A percentile compares a stretch with the other conserved stretches of the same genome.
Evolutionary conservation across 2,329 filamentous ascomycete genomes (phyloP).

Genomic region (Phialemoniopsis sp.): DNA sequence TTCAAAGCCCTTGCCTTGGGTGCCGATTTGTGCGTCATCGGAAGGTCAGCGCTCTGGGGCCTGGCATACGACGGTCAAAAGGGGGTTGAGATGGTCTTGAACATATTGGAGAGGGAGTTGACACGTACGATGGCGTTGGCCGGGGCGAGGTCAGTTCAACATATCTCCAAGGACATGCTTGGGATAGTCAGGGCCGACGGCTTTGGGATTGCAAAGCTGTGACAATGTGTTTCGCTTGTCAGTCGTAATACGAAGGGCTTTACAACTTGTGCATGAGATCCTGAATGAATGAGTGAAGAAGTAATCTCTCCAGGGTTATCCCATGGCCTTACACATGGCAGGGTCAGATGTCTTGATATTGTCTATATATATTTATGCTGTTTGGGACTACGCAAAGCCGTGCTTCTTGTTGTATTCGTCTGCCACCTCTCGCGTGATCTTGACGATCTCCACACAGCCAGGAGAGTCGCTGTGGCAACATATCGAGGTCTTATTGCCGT

Average conservation of each 20-base stretch:
- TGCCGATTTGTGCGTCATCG: background rate
- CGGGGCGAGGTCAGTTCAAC: conserved; percentile 3
- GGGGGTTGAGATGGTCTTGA: conserved; percentile 4
- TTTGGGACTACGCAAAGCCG: too few species aligned
- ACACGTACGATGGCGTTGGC: conserved; percentile 8
- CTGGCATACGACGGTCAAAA: background rate
- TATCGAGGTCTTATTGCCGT: conserved; percentile 34
- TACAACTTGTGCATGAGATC: too few species aligned
- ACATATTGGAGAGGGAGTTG: conserved; percentile 9
- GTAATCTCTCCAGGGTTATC: too few species aligned
- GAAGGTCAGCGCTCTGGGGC: background rate
- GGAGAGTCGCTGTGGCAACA: conserved; percentile 44
- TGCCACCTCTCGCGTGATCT: conserved; percentile 28
- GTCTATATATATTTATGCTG: too few species aligned
- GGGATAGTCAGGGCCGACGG: conserved; percentile 4
- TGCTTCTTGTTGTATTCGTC: conserved; percentile 39
- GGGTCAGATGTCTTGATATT: too few species aligned
- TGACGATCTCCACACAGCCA: conserved; percentile 36
- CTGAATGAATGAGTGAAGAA: too few species aligned
- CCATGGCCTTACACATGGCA: too few species aligned
- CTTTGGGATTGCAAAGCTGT: conserved; percentile 9
- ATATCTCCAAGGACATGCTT: conserved; percentile 4
- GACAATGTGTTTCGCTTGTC: background rate
- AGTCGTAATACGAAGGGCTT: too few species aligned
- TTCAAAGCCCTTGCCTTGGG: background rate